These are phyloP conservation scores for Daldinia vernicosa DNA, from an alignment of 495 filamentous ascomycete species.

Conservation along the genomic window DNA sequence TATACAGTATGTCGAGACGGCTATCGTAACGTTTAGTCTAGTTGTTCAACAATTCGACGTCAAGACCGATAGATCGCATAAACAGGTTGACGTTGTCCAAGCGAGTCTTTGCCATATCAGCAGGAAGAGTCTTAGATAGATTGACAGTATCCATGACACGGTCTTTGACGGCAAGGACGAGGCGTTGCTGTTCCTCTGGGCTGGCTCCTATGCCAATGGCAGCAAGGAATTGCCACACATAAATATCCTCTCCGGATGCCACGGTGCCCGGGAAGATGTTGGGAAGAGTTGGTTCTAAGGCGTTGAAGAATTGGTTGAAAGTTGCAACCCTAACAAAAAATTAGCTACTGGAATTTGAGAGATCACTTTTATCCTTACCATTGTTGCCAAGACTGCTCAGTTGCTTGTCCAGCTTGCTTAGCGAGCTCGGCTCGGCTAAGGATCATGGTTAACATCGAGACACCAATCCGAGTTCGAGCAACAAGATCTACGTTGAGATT, in stretches of 20 bases:
- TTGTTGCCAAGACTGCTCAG: constrained; percentile 78
- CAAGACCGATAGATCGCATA: constrained; percentile 96
- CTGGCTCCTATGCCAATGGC: constrained; percentile 91
- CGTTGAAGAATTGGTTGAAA: constrained; percentile 88
- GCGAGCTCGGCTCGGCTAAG: constrained; percentile 92
- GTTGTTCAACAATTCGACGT: constrained; percentile 86
- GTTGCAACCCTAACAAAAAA: constrained; percentile 59
- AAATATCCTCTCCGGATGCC: constrained; percentile 84
- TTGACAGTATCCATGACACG: constrained; percentile 95
- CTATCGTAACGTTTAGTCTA: constrained; percentile 51
- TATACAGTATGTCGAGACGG: not conserved
- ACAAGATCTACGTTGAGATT: constrained; percentile 81
- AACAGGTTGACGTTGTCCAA: constrained; percentile 95
- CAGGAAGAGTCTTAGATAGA: constrained; percentile 86
- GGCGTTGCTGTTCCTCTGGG: constrained; percentile 89
- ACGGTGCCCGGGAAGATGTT: constrained; percentile 87
- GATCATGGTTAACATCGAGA: constrained; percentile 92
- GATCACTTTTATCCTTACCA: constrained; percentile 65
- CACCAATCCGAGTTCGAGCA: constrained; percentile 82
- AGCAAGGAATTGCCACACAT: constrained; percentile 97
- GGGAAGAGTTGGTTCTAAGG: constrained; percentile 80
- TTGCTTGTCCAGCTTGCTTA: constrained; percentile 75
- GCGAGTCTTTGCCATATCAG: constrained; percentile 80
- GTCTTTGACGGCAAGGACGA: constrained; percentile 97
- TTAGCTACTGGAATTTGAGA: constrained; percentile 20